Percentiles rank a stretch among this genome's conserved stretches.
These are phyloP conservation scores for Cyclotella baltica DNA, from an alignment of 108 stramenopile species.

Conservation along the genomic window DNA sequence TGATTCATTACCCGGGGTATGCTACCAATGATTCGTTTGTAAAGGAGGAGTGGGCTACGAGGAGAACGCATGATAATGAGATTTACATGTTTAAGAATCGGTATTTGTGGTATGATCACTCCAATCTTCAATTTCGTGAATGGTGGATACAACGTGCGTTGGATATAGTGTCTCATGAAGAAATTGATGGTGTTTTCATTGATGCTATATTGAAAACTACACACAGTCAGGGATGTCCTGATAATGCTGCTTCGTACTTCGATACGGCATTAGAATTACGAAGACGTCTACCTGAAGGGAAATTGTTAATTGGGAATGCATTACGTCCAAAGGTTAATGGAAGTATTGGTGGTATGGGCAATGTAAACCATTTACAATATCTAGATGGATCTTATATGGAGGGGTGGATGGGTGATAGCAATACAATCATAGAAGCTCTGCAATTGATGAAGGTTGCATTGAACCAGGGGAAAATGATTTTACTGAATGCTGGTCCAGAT, in stretches of 20 bases:
- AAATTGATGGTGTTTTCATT: slow-evolving; percentile 54
- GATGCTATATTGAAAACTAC: slow-evolving; percentile 37
- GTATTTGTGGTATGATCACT: slow-evolving; percentile 39
- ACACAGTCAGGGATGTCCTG: not conserved
- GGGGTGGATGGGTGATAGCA: slow-evolving; percentile 24
- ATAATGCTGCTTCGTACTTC: slow-evolving; percentile 34
- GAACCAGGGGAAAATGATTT: slow-evolving; percentile 24
- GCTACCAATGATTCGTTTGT: slow-evolving; percentile 31
- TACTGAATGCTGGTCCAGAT: slow-evolving; percentile 29
- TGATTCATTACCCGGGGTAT: slow-evolving; percentile 49
- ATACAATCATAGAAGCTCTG: slow-evolving; percentile 16
- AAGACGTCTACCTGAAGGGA: slow-evolving; percentile 34
- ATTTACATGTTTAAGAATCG: slow-evolving; percentile 26
- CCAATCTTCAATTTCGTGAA: slow-evolving; percentile 40
- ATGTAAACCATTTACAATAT: slow-evolving; percentile 38
- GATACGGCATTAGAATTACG: slow-evolving; percentile 38
- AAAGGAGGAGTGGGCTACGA: slow-evolving; percentile 27
- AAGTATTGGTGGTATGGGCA: slow-evolving; percentile 15
- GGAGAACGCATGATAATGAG: slow-evolving; percentile 4
- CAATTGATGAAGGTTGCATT: slow-evolving; percentile 37
- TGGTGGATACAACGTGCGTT: slow-evolving; percentile 53
- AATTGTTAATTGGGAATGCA: slow-evolving; percentile 46
- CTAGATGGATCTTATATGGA: slow-evolving; percentile 53
- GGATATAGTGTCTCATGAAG: slow-evolving; percentile 33
- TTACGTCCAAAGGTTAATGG: slow-evolving; percentile 16